phyloP scores from a whole-genome alignment of 2,329 filamentous ascomycete species.

The Aspergillus sp. region DNA sequence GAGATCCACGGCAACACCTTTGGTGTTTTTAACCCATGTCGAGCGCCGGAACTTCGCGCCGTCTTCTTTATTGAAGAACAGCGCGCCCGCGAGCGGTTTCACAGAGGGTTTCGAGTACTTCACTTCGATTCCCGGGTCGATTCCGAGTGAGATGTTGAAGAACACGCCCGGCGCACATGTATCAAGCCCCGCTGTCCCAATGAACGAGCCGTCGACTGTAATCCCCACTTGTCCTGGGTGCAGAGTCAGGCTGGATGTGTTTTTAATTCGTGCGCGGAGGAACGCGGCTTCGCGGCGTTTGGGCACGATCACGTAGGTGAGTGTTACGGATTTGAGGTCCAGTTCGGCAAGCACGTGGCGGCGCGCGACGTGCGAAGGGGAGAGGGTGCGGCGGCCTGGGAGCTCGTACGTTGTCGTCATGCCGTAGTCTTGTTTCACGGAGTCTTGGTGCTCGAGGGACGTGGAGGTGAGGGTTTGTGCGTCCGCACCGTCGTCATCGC shows the following conservation, averaged over 20 bases:
- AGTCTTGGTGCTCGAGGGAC: conserved; percentile 34
- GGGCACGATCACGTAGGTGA: conserved; percentile 45
- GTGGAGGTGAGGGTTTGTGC: conserved; percentile 20
- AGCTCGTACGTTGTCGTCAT: conserved; percentile 48
- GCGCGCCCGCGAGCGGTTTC: conserved; percentile 27
- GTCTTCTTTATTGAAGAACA: conserved; percentile 38
- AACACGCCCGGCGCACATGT: conserved; percentile 32
- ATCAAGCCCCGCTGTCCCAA: conserved; percentile 33
- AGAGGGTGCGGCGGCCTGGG: conserved; percentile 43
- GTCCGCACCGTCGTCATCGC: conserved; percentile 23
- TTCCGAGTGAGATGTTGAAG: conserved; percentile 38
- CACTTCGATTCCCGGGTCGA: conserved; percentile 38
- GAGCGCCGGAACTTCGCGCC: conserved; percentile 35
- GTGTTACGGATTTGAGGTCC: conserved; percentile 38
- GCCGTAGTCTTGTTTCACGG: conserved; percentile 45
- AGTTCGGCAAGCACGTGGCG: conserved; percentile 46
- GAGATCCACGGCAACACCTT: conserved; percentile 31
- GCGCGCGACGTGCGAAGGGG: conserved; percentile 38
- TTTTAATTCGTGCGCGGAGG: conserved; percentile 45
- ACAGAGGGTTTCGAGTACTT: conserved; percentile 36
- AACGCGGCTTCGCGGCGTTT: conserved; percentile 47
- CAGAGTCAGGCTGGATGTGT: conserved; percentile 40
- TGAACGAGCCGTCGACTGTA: conserved; percentile 36
- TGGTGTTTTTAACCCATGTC: conserved; percentile 39
- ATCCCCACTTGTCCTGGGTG: conserved; percentile 33